Evolutionary conservation across 2,329 filamentous ascomycete species (phyloP), one percentile per base, ranked within the genome.

Genomic region (Aaosphaeria pasadenensis): DNA sequence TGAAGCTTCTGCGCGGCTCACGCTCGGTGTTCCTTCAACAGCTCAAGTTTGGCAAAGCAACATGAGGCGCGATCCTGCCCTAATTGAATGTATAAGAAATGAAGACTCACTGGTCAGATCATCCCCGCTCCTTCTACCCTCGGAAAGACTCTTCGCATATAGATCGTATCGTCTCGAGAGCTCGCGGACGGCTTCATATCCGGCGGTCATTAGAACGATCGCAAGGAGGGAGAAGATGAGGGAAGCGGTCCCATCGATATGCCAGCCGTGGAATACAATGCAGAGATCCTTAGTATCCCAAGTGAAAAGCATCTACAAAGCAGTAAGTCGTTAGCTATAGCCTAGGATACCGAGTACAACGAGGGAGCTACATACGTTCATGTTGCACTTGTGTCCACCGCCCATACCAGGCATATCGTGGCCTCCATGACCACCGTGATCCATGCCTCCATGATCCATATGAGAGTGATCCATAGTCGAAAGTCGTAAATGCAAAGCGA

Each of bases 281-380:
- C 94, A 99, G 56, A 99, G 89, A 74, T 97, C 88, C 48, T 80
- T 83, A 3, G 91, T 92, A 70, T 91, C 84, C 92, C 92, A 99
- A 52, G 91, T 97, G 77, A 99, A 99, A 58, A 97, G 84, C 92
- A 96, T 97, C 91, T 96, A 43, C 32, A 39, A 24, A 13, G 29
- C 11, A 6, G 7, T 13, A 42, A 40, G 5, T 11, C 39, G 7
- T 44, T 47, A 28, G 33, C 29, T 40, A 38, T 46, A 30, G 35
- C 6, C 36, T 29, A 7, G 35, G 39, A 36, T 30, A 17, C 17
- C 13, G 31, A 28, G 43, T 33, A n/a, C 39, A 28, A 39, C 30
- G 30, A 41, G 40, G 36, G 45, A 44, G 49, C 44, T 63, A 30
- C 86, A 63, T 75, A 92, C 91, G 72, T 91, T 96, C 90, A 96